A percentile compares a stretch with the other conserved stretches of the same genome.
phyloP scores from a whole-genome alignment of 306 rosid genomes.

The Astragalus membranaceus region DNA sequence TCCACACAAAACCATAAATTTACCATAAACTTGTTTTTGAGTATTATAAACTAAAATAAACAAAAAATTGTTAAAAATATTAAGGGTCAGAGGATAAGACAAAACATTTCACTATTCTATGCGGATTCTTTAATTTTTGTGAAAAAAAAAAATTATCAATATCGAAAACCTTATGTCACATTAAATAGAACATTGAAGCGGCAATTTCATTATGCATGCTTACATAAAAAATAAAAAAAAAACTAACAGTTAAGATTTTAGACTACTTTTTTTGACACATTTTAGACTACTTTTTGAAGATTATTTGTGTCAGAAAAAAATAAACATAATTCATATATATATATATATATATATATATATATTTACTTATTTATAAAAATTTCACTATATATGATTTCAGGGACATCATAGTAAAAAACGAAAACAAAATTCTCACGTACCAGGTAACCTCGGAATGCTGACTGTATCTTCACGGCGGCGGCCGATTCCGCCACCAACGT shows the following conservation, averaged over 20 bases:
- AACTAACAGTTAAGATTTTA: background rate
- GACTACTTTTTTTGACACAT: too few species aligned
- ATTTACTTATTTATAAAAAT: too few species aligned
- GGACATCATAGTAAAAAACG: background rate
- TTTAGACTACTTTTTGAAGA: too few species aligned
- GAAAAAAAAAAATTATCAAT: too few species aligned
- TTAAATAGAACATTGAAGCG: background rate
- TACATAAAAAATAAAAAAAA: too few species aligned
- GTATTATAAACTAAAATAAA: too few species aligned
- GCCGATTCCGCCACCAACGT: slow-evolving; percentile 18
- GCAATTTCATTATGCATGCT: background rate
- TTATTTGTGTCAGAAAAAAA: too few species aligned
- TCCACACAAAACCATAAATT: background rate
- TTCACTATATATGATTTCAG: background rate
- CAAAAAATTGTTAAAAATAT: too few species aligned
- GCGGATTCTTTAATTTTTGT: background rate
- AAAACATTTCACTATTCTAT: too few species aligned
- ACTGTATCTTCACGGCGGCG: slow-evolving; percentile 66
- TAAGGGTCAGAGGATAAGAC: background rate
- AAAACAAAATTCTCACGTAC: slow-evolving; percentile 27
- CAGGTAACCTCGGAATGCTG: slow-evolving; percentile 79
- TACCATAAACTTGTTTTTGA: background rate
- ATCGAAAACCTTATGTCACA: background rate
- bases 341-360: too few species aligned
- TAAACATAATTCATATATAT: too few species aligned